Evolutionary conservation across 2,329 filamentous ascomycete species (phyloP), one percentile per base, ranked within the genome.

Genomic region (Fusarium fracticaudum): DNA sequence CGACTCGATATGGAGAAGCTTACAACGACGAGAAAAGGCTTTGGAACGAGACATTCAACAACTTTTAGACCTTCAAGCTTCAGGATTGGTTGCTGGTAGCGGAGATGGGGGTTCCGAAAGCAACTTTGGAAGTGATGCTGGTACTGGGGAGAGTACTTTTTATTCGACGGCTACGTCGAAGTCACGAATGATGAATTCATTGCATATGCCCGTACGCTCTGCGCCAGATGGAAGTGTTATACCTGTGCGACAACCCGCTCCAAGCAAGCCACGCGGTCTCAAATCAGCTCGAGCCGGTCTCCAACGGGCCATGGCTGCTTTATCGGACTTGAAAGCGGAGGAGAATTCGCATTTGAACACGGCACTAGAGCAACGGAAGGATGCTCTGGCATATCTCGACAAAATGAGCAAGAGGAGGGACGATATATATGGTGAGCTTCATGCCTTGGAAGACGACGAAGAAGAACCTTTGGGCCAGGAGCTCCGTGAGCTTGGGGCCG

Each of bases 251-350:
- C 90, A 92, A 72, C 90, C 90, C 1, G 84, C 84, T 37, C 71
- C 75, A 22, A 76, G 83, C 48, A 86, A 86, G 63, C 88, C 86
- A 41, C 80, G 89, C 14, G 88, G 91, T 0, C 84, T 95, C 20
- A 86, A 86, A 35, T 87, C 87, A 24, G 91, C 92, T 3, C 87
- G 93, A n/a, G 86, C 87, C 35, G 91, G 91, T 0, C 87, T 96
- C 13, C 86, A 89, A 22, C 87, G 86, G 57, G 87, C 89, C 55
- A 92, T 95, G 80, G 84, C 86, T 7, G 89, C 91, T 60, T 83
- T 95, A 10, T 89, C 89, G 0, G 86, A 87, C 14, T 83, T 95
- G 33, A 94, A 94, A 79, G 84, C 85, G 8, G 92, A 94, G 65
- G 92, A 95, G 81, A 85, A 91, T n/a, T 85, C 86, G 1, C 84